Conservation (phyloP, 768 basidiomycete genomes). For the Mycena capillaripes region DNA sequence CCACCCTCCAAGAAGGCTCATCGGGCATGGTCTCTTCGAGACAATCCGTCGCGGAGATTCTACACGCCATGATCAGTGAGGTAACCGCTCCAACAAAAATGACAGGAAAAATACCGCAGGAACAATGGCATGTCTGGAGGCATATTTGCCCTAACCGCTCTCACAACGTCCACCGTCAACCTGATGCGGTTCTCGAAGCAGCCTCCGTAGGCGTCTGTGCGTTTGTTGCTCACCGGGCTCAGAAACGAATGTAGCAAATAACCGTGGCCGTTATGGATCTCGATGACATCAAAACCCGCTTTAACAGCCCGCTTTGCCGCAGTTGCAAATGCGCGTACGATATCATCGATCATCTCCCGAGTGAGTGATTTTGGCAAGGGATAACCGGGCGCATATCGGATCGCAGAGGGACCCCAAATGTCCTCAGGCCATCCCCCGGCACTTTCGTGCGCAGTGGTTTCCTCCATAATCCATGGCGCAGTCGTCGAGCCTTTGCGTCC, state of each 20-base stretch:
- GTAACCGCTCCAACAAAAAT: neutral
- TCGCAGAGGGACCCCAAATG: constrained; percentile 70
- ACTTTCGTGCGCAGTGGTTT: constrained; percentile 49
- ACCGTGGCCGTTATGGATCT: constrained; percentile 77
- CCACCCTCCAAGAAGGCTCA: constrained; percentile 66
- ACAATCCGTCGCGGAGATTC: constrained; percentile 75
- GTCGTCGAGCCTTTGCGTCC: constrained; percentile 81
- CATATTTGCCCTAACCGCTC: constrained; percentile 73
- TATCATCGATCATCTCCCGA: constrained; percentile 65
- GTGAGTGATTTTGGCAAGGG: constrained; percentile 71
- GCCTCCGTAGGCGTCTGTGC: constrained; percentile 80
- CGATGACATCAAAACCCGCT: constrained; percentile 73
- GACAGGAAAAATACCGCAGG: constrained; percentile 61
- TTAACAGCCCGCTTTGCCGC: constrained; percentile 66
- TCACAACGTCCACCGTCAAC: constrained; percentile 73
- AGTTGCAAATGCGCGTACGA: constrained; percentile 69
- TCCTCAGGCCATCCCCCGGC: constrained; percentile 66
- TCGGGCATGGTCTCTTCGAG: constrained; percentile 61
- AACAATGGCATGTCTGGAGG: constrained; percentile 78
- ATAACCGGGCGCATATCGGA: constrained; percentile 58
- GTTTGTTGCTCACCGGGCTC: constrained; percentile 71
- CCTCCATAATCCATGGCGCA: constrained; percentile 70
- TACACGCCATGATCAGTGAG: constrained; percentile 35
- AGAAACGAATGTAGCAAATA: constrained; percentile 71
- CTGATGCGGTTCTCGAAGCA: constrained; percentile 78